These are phyloP conservation scores for Leccinum variicolor DNA, from an alignment of 768 basidiomycete species.

Conservation along the genomic window DNA sequence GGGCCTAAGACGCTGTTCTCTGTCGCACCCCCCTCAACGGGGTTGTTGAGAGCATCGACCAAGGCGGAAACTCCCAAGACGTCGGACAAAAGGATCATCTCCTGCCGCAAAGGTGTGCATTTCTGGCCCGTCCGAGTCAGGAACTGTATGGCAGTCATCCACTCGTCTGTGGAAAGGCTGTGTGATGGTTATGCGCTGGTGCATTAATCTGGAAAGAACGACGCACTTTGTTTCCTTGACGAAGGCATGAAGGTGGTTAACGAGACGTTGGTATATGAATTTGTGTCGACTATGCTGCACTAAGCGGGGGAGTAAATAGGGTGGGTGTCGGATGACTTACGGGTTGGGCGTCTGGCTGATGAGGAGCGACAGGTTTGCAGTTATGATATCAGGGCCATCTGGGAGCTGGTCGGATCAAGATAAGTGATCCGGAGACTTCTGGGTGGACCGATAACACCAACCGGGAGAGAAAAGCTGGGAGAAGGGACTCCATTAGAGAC, in stretches of 20 bases:
- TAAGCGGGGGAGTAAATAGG: neutral
- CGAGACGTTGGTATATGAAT: constrained; percentile 49
- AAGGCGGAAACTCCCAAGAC: constrained; percentile 74
- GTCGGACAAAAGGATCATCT: constrained; percentile 87
- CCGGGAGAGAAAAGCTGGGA: constrained; percentile 40
- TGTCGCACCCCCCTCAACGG: constrained; percentile 57
- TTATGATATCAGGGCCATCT: constrained; percentile 47
- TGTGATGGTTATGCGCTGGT: neutral
- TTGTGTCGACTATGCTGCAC: constrained; percentile 34
- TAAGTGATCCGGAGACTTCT: neutral
- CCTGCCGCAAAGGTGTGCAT: constrained; percentile 67
- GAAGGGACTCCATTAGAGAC: constrained; percentile 39
- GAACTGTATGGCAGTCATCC: constrained; percentile 79
- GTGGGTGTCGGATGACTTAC: constrained; percentile 26
- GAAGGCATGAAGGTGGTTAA: constrained; percentile 73
- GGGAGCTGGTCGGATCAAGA: constrained; percentile 36
- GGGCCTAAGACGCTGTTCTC: constrained; percentile 80
- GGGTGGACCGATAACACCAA: constrained; percentile 17
- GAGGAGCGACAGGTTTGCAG: constrained; percentile 43
- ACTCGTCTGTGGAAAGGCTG: constrained; percentile 78
- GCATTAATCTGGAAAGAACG: neutral
- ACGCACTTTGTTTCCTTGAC: constrained; percentile 62
- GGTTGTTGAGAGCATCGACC: constrained; percentile 73
- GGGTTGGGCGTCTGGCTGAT: constrained; percentile 35
- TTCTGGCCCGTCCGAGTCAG: constrained; percentile 72